A percentile compares a stretch with the other conserved stretches of the same genome.
phyloP scores from a whole-genome alignment of 1,284 basidiomycete species.

The Tranzscheliella williamsii region DNA sequence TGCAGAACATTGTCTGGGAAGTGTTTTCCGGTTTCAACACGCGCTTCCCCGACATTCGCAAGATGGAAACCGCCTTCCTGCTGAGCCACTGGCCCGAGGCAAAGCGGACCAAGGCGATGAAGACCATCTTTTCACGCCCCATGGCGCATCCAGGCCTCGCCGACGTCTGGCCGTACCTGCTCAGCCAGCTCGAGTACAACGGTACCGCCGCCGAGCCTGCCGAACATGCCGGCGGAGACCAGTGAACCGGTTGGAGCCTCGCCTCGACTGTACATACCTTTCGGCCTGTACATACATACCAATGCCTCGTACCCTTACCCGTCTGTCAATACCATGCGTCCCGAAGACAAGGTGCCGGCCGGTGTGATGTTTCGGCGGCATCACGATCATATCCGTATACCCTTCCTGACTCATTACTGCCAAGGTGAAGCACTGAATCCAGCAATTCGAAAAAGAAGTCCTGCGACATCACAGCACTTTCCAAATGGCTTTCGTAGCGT shows the following conservation, averaged over 20 bases:
- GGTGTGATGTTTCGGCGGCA: no score
- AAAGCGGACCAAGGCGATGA: constrained; percentile 77
- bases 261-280: no score
- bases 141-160: constrained; percentile 49
- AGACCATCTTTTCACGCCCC: constrained; percentile 67
- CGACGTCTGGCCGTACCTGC: constrained; percentile 49
- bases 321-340: no score
- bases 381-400: no score
- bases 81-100: constrained; percentile 75
- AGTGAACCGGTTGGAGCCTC: no score
- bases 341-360: no score
- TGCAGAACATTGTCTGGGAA: constrained; percentile 81
- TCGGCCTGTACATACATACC: no score
- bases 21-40: constrained; percentile 82
- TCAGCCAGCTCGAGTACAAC: constrained; percentile 46
- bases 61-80: constrained; percentile 61
- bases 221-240: no score
- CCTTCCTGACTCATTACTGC: no score
- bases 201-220: constrained; percentile 3
- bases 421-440: background rate
- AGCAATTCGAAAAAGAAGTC: background rate
- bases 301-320: no score
- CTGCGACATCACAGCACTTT: background rate
- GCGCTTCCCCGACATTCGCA: constrained; percentile 79
- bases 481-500: no score